Evolutionary conservation across 192 early-diverging fungal genomes (phyloP).

Genomic region (Backusella liffmaniae): DNA sequence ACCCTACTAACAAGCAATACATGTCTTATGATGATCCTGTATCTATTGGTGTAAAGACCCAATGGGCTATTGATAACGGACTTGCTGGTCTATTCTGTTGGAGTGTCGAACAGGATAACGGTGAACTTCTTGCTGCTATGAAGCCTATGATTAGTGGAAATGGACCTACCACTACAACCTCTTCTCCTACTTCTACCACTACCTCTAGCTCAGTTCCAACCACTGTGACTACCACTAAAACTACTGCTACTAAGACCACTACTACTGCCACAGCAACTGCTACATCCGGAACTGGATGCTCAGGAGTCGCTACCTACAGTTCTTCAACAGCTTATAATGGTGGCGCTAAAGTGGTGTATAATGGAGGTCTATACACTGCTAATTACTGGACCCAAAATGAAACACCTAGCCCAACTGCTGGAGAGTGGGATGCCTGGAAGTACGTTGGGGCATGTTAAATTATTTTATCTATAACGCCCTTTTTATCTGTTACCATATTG

Average conservation of each 20-base stretch:
- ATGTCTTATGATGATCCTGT: conserved; percentile 71
- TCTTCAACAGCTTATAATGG: conserved; percentile 31
- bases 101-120: conserved; percentile 67
- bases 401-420: conserved; percentile 14
- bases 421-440: background rate
- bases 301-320: conserved; percentile 25
- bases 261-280: background rate
- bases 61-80: conserved; percentile 52
- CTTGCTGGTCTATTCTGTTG: conserved; percentile 68
- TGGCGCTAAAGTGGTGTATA: conserved; percentile 39
- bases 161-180: conserved; percentile 28
- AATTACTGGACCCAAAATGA: conserved; percentile 47
- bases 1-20: conserved; percentile 51
- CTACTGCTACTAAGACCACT: conserved; percentile 16
- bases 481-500: background rate
- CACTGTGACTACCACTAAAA: conserved; percentile 3
- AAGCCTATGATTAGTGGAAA: background rate
- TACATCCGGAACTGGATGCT: conserved; percentile 16
- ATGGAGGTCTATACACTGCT: conserved; percentile 38
- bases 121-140: conserved; percentile 52
- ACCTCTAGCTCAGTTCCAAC: conserved; percentile 8
- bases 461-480: background rate
- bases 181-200: background rate
- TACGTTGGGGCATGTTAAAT: background rate
- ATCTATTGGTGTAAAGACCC: conserved; percentile 55